Evolutionary conservation across 1,284 basidiomycete genomes (phyloP).

Genomic region (Stereum hirsutum): DNA sequence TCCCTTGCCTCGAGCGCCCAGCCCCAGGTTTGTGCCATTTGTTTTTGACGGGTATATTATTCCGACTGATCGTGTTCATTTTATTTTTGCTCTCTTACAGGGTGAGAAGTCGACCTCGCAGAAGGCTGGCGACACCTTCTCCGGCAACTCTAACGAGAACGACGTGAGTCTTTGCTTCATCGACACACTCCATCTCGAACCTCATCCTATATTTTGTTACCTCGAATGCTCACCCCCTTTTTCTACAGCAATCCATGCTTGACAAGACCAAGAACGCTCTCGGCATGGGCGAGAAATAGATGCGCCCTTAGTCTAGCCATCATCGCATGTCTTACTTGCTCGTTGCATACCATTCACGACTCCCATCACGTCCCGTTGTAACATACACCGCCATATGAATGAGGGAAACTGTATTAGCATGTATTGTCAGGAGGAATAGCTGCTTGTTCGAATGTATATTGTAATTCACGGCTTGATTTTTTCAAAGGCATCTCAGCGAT

Average conservation of each 20-base stretch:
- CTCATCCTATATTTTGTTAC: constrained; percentile 15
- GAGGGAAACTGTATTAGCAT: no score
- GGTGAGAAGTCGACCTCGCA: constrained; percentile 37
- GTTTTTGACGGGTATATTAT: no score
- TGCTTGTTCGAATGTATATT: no score
- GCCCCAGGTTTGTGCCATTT: constrained; percentile 19
- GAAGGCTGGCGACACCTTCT: constrained; percentile 32
- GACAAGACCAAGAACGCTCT: constrained; percentile 43
- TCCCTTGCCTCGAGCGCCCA: constrained; percentile 23
- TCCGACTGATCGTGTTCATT: background rate
- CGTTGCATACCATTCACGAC: no score
- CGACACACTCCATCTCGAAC: constrained; percentile 3
- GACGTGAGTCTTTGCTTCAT: constrained; percentile 17
- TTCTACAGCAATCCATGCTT: constrained; percentile 26
- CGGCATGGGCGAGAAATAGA: constrained; percentile 31
- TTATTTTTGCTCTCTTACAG: constrained; percentile 13
- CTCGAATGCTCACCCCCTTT: background rate
- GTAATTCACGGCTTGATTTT: no score
- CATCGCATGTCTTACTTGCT: no score
- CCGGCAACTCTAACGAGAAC: constrained; percentile 24
- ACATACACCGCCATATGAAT: no score
- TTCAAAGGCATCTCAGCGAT: no score
- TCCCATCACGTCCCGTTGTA: no score
- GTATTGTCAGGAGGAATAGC: no score
- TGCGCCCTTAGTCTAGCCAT: no score